Evolutionary conservation across 495 filamentous ascomycete genomes (phyloP).

Genomic region (Aspergillus sclerotiicarbonarius): DNA sequence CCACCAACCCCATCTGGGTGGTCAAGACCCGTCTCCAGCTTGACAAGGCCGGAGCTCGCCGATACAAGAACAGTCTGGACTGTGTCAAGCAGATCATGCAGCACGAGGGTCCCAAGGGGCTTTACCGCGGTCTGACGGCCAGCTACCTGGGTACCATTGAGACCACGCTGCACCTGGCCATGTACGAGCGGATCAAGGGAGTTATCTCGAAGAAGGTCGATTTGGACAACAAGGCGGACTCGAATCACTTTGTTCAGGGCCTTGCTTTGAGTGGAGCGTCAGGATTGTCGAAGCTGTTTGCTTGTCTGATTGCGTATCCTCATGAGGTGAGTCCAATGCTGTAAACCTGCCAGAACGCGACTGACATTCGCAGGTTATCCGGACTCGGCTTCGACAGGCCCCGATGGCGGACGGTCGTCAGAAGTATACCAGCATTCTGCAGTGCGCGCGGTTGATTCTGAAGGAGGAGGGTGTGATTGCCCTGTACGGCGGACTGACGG

Average conservation of each 20-base stretch:
- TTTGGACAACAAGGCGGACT: conserved; percentile 23
- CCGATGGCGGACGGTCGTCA: conserved; percentile 67
- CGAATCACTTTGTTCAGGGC: conserved; percentile 31
- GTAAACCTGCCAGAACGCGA: conserved; percentile 5
- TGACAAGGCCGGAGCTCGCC: conserved; percentile 67
- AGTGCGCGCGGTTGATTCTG: conserved; percentile 77
- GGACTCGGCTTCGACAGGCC: conserved; percentile 78
- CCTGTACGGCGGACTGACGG: conserved; percentile 82
- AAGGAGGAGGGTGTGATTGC: conserved; percentile 81
- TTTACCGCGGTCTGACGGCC: conserved; percentile 84
- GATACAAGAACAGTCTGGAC: conserved; percentile 80
- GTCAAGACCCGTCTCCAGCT: conserved; percentile 88
- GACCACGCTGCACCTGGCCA: conserved; percentile 80
- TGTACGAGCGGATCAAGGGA: conserved; percentile 83
- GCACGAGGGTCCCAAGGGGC: conserved; percentile 70
- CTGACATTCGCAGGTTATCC: conserved; percentile 57
- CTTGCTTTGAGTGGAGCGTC: conserved; percentile 64
- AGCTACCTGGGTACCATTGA: conserved; percentile 85
- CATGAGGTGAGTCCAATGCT: conserved; percentile 46
- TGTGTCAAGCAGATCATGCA: conserved; percentile 74
- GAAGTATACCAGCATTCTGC: conserved; percentile 80
- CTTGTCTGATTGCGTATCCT: conserved; percentile 78
- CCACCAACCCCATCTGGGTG: conserved; percentile 91
- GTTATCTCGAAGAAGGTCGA: conserved; percentile 57
- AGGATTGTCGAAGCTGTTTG: conserved; percentile 77